Percentiles rank a stretch among this genome's conserved stretches.
phyloP scores from a whole-genome alignment of 2,329 filamentous ascomycete species.

The Rhinocladiella similis region DNA sequence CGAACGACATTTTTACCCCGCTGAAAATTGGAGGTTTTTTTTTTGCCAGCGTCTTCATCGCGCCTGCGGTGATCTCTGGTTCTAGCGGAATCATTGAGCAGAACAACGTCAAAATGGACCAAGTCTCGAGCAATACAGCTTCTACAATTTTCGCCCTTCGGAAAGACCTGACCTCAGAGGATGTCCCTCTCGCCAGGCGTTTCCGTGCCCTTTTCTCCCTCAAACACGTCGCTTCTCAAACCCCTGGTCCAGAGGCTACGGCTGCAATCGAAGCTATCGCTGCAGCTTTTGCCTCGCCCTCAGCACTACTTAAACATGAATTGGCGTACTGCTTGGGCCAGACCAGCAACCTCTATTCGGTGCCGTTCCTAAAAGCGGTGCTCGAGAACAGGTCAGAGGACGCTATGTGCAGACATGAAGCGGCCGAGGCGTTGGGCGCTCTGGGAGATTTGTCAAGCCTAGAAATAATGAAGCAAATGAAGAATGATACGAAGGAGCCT shows the following conservation, averaged over 20 bases:
- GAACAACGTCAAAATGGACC: constrained; percentile 5
- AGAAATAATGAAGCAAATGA: constrained; percentile 68
- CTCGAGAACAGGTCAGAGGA: constrained; percentile 80
- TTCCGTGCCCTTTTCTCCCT: constrained; percentile 97
- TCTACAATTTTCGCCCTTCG: constrained; percentile 52
- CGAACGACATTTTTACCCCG: constrained; percentile 6
- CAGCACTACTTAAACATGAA: constrained; percentile 92
- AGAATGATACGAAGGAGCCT: constrained; percentile 73
- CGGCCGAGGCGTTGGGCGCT: constrained; percentile 90
- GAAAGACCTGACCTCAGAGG: constrained; percentile 76
- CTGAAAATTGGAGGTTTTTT: constrained; percentile 6
- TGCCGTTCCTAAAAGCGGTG: constrained; percentile 70
- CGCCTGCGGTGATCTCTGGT: neutral
- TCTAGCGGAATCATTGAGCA: neutral
- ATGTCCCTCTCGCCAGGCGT: constrained; percentile 77
- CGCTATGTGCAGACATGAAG: constrained; percentile 93
- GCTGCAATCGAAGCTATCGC: constrained; percentile 79
- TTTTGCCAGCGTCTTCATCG: neutral
- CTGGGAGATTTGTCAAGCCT: constrained; percentile 75
- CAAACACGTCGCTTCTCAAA: constrained; percentile 80
- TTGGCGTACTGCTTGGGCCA: constrained; percentile 96
- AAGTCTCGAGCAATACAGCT: constrained; percentile 32
- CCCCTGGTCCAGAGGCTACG: constrained; percentile 57
- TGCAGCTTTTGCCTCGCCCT: constrained; percentile 79
- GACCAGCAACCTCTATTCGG: constrained; percentile 73